Conservation (phyloP, 2,329 filamentous ascomycete species). For the Pyricularia grisea region DNA sequence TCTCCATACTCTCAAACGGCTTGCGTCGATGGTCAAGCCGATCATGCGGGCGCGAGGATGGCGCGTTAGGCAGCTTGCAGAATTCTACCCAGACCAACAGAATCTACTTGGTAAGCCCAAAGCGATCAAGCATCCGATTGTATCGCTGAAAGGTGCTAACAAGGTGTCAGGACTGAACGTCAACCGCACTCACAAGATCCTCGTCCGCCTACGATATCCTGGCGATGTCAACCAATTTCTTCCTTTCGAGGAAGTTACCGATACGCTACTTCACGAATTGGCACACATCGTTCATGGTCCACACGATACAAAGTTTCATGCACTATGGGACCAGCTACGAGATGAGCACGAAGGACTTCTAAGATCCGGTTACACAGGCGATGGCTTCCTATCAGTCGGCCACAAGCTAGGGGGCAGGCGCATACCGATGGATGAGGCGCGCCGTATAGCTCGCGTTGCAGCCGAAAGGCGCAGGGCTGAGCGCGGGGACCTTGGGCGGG, state of each 20-base stretch:
- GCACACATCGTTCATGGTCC: slow-evolving; percentile 80
- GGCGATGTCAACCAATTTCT: slow-evolving; percentile 69
- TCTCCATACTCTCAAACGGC: slow-evolving; percentile 58
- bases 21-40: slow-evolving; percentile 85
- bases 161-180: slow-evolving; percentile 56
- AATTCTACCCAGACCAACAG: slow-evolving; percentile 71
- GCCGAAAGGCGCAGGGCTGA: slow-evolving; percentile 57
- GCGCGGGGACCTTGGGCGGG: slow-evolving; percentile 54
- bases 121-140: not conserved
- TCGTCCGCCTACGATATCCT: slow-evolving; percentile 70
- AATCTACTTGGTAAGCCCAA: slow-evolving; percentile 56
- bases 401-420: slow-evolving; percentile 59
- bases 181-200: slow-evolving; percentile 68
- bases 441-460: slow-evolving; percentile 61
- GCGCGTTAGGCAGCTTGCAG: slow-evolving; percentile 68
- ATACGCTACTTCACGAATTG: slow-evolving; percentile 92
- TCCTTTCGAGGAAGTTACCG: slow-evolving; percentile 68
- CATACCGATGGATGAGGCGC: slow-evolving; percentile 64
- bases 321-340: slow-evolving; percentile 80
- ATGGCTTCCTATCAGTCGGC: slow-evolving; percentile 74
- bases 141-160: slow-evolving; percentile 1
- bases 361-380: slow-evolving; percentile 80
- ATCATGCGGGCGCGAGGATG: slow-evolving; percentile 84
- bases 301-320: slow-evolving; percentile 75
- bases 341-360: slow-evolving; percentile 72